Evolutionary conservation across 140 eudicot species (phyloP).

Genomic region (Bidens hawaiensis): DNA sequence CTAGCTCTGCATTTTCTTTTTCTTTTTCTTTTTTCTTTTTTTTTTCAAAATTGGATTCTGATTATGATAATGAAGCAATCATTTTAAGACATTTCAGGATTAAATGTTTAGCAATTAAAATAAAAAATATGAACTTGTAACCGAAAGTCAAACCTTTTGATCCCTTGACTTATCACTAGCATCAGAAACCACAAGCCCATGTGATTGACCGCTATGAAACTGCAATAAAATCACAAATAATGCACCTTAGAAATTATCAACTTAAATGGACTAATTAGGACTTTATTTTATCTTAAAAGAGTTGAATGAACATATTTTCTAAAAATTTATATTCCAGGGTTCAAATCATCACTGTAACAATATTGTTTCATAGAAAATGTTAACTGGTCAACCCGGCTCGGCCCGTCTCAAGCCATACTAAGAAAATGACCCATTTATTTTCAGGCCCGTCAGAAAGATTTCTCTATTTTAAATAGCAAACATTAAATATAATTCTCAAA

Average conservation of each 20-base stretch:
- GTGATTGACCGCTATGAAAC: slow-evolving; percentile 51
- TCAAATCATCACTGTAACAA: not conserved
- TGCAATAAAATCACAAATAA: slow-evolving; percentile 33
- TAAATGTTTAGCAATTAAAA: slow-evolving; percentile 3
- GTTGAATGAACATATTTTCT: not conserved
- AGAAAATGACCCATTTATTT: not conserved
- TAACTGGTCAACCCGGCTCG: not conserved
- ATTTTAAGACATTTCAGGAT: not conserved
- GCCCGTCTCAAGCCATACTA: not conserved
- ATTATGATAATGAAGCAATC: not conserved
- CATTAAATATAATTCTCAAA: not conserved
- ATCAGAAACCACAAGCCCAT: slow-evolving; percentile 68
- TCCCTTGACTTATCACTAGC: slow-evolving; percentile 91
- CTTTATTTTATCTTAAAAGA: not conserved
- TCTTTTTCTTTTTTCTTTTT: not conserved
- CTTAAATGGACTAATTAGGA: not conserved
- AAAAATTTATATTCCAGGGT: not conserved
- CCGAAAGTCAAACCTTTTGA: slow-evolving; percentile 57
- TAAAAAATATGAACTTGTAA: not conserved
- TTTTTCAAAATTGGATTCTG: not conserved
- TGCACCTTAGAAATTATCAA: slow-evolving; percentile 12
- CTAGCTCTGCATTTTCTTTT: not conserved
- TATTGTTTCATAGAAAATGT: not conserved
- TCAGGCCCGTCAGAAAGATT: no score
- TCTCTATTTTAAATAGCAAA: not conserved